Conservation (phyloP, 805 yeast species). For the Starmerella tilneyi region DNA sequence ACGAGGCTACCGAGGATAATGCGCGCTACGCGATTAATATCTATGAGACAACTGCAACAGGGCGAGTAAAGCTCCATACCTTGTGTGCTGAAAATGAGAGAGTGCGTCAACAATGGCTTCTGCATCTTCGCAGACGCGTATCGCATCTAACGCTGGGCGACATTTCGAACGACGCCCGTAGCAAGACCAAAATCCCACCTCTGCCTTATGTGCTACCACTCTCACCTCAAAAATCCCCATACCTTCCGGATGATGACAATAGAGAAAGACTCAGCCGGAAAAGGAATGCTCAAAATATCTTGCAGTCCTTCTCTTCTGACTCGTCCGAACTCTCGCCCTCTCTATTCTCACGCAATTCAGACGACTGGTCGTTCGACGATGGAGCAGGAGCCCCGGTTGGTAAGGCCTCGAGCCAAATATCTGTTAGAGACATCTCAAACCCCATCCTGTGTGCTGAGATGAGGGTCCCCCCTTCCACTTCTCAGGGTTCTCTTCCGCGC, state of each 20-base stretch:
- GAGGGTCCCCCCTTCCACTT: too few species aligned
- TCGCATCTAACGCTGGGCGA: neutral
- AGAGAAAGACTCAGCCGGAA: neutral
- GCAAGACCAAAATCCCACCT: neutral
- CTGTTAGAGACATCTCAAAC: too few species aligned
- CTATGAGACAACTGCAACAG: neutral
- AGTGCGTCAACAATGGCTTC: constrained; percentile 12
- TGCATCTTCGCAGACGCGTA: constrained; percentile 6
- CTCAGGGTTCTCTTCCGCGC: too few species aligned
- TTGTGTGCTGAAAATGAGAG: constrained; percentile 14
- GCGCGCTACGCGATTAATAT: constrained; percentile 15
- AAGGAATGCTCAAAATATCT: neutral
- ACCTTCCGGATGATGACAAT: neutral
- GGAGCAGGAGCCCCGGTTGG: too few species aligned
- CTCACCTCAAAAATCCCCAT: neutral
- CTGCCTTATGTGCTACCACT: neutral
- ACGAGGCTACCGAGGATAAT: constrained; percentile 12
- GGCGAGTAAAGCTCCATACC: neutral
- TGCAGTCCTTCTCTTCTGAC: neutral
- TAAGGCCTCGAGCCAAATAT: too few species aligned
- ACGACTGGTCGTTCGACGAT: too few species aligned
- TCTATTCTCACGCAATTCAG: too few species aligned
- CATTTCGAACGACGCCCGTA: neutral
- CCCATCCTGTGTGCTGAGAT: too few species aligned
- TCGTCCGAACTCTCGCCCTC: neutral